A percentile compares a stretch with the other conserved stretches of the same genome.
Evolutionary conservation across 2,329 filamentous ascomycete genomes (phyloP).

Genomic region (Aspergillus chevalieri): DNA sequence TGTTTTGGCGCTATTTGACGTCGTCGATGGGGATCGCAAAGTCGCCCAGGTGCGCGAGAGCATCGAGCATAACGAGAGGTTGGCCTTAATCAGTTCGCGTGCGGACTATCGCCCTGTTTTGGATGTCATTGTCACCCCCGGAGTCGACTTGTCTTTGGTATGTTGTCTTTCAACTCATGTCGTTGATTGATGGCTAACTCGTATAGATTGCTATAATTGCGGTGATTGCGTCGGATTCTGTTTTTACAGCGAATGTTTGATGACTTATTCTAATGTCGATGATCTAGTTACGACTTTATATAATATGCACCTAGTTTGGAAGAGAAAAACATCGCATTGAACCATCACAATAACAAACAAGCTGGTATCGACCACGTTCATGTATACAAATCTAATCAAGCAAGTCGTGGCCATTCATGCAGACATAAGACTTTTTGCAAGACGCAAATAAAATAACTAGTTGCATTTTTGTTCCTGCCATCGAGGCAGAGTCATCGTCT

Average conservation of each 20-base stretch:
- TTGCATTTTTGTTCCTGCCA: not conserved
- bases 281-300: conserved; percentile 2
- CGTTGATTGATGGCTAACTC: not conserved
- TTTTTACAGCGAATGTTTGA: conserved; percentile 12
- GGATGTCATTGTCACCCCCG: conserved; percentile 17
- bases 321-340: not conserved
- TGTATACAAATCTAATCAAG: not conserved
- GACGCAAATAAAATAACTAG: not conserved
- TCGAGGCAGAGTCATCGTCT: too few species aligned
- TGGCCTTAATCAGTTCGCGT: conserved; percentile 12
- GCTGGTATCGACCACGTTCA: not conserved
- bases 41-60: conserved; percentile 14
- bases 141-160: conserved; percentile 21
- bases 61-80: conserved; percentile 12
- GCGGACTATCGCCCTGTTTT: conserved; percentile 17
- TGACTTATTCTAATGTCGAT: conserved; percentile 8
- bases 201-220: conserved; percentile 14
- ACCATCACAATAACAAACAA: not conserved
- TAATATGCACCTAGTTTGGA: not conserved
- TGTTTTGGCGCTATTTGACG: conserved; percentile 12
- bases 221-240: conserved; percentile 15
- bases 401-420: not conserved
- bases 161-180: not conserved
- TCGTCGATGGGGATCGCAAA: conserved; percentile 18
- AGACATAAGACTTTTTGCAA: not conserved